These are phyloP conservation scores for Alternaria arbusti DNA, from an alignment of 2,329 filamentous ascomycete genomes.

Conservation along the genomic window DNA sequence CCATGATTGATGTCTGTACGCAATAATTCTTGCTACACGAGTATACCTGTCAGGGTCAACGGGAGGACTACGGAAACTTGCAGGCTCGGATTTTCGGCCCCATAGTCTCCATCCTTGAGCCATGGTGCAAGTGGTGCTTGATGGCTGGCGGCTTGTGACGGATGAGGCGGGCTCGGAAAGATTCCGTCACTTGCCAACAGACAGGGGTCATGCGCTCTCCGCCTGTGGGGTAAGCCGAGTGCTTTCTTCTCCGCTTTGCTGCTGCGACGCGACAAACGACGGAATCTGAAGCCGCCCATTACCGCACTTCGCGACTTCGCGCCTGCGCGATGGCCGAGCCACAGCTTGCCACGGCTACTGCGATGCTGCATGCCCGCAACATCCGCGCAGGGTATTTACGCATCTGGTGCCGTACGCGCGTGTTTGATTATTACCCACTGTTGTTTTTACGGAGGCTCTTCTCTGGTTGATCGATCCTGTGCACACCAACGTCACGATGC, in stretches of 20 bases:
- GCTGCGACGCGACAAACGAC: constrained; percentile 17
- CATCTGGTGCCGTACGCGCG: not conserved
- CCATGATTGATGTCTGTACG: constrained; percentile 27
- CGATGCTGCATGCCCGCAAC: constrained; percentile 30
- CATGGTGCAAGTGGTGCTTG: constrained; percentile 1
- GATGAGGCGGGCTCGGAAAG: constrained; percentile 30
- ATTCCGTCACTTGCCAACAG: constrained; percentile 34
- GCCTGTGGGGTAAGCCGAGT: constrained; percentile 32
- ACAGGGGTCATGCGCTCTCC: not conserved
- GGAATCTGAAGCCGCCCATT: constrained; percentile 40
- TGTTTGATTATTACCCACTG: constrained; percentile 28
- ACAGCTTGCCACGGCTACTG: constrained; percentile 21
- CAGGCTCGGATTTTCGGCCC: constrained; percentile 19
- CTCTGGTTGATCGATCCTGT: constrained; percentile 29
- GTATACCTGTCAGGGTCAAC: not conserved
- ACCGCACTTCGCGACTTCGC: constrained; percentile 33
- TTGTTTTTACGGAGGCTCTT: constrained; percentile 37
- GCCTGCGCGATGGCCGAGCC: constrained; percentile 24
- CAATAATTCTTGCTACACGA: not conserved
- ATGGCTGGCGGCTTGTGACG: constrained; percentile 33
- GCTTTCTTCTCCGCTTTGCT: constrained; percentile 24
- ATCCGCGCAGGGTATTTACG: constrained; percentile 22
- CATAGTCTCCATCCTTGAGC: constrained; percentile 7
- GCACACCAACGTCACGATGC: constrained; percentile 59
- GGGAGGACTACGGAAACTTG: not conserved